Conservation (phyloP, 2,329 filamentous ascomycete genomes). For the Mycocentrospora acerina region DNA sequence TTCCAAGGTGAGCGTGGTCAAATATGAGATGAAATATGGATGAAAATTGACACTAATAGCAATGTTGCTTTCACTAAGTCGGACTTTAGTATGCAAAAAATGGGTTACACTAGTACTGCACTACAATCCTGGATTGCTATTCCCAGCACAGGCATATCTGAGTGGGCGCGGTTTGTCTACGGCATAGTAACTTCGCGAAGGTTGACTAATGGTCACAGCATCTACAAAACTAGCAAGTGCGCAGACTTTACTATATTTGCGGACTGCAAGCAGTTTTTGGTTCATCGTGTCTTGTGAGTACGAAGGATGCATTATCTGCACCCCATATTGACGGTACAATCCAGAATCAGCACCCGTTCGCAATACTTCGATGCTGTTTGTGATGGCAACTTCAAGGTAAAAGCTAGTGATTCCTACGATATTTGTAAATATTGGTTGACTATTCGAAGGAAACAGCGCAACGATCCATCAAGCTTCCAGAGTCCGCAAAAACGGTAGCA, state of each 20-base stretch:
- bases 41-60: neutral
- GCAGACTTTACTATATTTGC: constrained; percentile 24
- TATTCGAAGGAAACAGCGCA: constrained; percentile 11
- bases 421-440: constrained; percentile 1
- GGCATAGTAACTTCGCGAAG: too few species aligned
- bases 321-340: neutral
- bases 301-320: neutral
- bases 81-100: constrained; percentile 16
- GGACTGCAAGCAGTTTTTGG: constrained; percentile 14
- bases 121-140: constrained; percentile 5
- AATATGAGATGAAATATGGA: neutral
- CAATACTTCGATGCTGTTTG: constrained; percentile 24
- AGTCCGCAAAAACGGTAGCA: constrained; percentile 11
- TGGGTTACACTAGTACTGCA: constrained; percentile 3
- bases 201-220: constrained; percentile 8
- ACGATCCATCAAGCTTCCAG: constrained; percentile 13
- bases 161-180: constrained; percentile 14
- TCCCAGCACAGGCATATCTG: neutral
- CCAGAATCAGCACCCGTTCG: constrained; percentile 17
- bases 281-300: constrained; percentile 21
- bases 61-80: constrained; percentile 4
- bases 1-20: constrained; percentile 6
- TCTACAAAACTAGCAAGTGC: constrained; percentile 18
- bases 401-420: neutral
- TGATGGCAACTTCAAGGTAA: constrained; percentile 15